Base-by-base conservation (phyloP, 2,329 filamentous ascomycete genomes). In the Talaromyces marneffei region DNA sequence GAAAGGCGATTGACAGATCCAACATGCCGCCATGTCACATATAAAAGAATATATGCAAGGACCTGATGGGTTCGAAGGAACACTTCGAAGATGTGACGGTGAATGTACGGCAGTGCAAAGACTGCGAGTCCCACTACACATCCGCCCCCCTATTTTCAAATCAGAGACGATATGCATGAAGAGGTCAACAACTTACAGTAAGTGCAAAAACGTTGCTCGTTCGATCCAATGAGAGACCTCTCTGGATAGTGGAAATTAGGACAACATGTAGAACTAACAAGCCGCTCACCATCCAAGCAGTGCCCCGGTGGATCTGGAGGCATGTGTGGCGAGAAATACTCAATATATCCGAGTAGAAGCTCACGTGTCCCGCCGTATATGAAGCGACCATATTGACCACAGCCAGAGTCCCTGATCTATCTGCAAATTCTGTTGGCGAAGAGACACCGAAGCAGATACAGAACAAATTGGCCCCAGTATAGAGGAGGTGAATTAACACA, bases 191-290 rank as follows among this genome's bases (percentile, higher is more conserved):
- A 52, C 46, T 29, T 52, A 52, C 46, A 52, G 27, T 52, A 29
- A 52, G 8, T 27, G 10, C 29, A 52, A 27, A 52, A 23, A 52
- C 2, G 29, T 52, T 29, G 10, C 29, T 52, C 20, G 23, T 23
- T 9, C 23, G 23, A 12, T 27, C 20, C 29, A 52, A 52, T 27
- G 46, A 52, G 25, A 52, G 6, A 27, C 27, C 31, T 5, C 29
- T 33, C 29, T 33, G 29, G 29, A 33, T 33, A 33, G 29, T 33
- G 29, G 29, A 27, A 39, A 33, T 33, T 33, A 33, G 10, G 35
- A 68, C 27, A 40, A 67, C 59, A 54, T 69, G 64, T 52, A 68
- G 62, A 44, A 44, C 62, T 35, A 67, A 42, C 33, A 70, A 59
- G 55, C 62, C 44, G 50, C 53, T 55, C 39, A 61, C 57, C 61